phyloP scores from a whole-genome alignment of 208 protist species.

The Herpetomonas muscarum region DNA sequence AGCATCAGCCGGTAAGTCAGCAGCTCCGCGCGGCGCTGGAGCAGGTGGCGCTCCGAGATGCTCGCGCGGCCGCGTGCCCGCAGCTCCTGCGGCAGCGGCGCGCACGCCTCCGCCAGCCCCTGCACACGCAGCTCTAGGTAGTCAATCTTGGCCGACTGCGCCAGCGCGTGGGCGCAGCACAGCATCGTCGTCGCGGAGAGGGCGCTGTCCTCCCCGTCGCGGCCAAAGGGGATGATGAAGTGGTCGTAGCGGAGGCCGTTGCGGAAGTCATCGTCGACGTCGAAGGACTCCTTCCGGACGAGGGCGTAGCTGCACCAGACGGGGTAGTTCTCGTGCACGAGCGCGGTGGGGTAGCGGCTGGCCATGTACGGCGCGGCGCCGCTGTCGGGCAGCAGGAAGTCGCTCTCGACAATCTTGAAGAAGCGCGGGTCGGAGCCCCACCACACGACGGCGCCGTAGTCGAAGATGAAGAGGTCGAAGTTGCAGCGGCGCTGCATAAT shows the following conservation, averaged over 20 bases:
- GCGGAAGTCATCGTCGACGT: slow-evolving; percentile 66
- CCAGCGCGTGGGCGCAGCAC: slow-evolving; percentile 66
- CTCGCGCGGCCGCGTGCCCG: slow-evolving; percentile 51
- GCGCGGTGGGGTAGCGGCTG: slow-evolving; percentile 59
- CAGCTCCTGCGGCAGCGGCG: slow-evolving; percentile 61
- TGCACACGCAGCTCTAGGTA: slow-evolving; percentile 76
- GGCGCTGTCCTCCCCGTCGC: slow-evolving; percentile 42
- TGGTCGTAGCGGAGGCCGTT: slow-evolving; percentile 61
- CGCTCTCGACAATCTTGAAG: slow-evolving; percentile 77
- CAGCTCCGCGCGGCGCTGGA: slow-evolving; percentile 68
- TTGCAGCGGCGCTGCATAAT: slow-evolving; percentile 8
- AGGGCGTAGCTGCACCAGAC: slow-evolving; percentile 80
- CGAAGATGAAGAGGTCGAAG: slow-evolving; percentile 81
- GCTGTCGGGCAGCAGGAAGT: slow-evolving; percentile 75
- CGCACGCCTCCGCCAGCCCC: slow-evolving; percentile 58
- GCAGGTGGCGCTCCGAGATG: slow-evolving; percentile 57
- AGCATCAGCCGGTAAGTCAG: slow-evolving; percentile 74
- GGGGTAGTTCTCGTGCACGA: slow-evolving; percentile 75
- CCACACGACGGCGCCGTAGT: slow-evolving; percentile 75
- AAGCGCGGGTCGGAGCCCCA: slow-evolving; percentile 75
- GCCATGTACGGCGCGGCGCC: slow-evolving; percentile 47
- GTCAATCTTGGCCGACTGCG: slow-evolving; percentile 81
- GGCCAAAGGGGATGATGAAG: slow-evolving; percentile 70
- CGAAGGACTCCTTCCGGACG: slow-evolving; percentile 41
- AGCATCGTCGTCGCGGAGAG: slow-evolving; percentile 51